Conservation (phyloP, 1,284 basidiomycete species). For the Ustilago esculenta region DNA sequence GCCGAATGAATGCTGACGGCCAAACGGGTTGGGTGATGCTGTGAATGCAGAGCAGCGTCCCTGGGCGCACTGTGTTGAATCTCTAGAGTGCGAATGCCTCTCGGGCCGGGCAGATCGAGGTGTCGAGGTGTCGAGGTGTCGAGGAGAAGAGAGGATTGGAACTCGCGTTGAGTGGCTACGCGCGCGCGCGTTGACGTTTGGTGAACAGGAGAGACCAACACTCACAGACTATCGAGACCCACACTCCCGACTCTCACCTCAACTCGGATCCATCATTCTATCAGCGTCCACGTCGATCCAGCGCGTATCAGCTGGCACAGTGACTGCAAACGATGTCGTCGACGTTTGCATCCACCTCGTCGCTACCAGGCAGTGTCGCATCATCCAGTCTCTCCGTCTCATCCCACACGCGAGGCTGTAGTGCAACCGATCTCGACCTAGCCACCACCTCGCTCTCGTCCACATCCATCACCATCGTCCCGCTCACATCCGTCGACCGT, state of each 20-base stretch:
- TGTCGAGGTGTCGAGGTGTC: no score
- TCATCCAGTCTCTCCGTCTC: slow-evolving; percentile 20
- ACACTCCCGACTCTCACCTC: no score
- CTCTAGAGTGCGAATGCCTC: no score
- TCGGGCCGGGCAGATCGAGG: no score
- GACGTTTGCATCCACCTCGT: slow-evolving; percentile 11
- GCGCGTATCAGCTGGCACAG: no score
- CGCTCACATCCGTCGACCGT: slow-evolving; percentile 57
- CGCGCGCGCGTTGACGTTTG: slow-evolving; percentile 9
- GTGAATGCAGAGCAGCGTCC: no score
- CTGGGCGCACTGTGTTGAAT: no score
- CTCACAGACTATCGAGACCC: no score
- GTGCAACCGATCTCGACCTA: slow-evolving; percentile 34
- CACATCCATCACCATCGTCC: slow-evolving; percentile 56
- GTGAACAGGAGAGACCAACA: no score
- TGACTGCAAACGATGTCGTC: no score
- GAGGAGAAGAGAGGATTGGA: background rate
- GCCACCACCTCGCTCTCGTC: slow-evolving; percentile 46
- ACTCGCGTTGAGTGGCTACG: slow-evolving; percentile 31
- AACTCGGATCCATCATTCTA: background rate
- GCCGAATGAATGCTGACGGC: slow-evolving; percentile 4
- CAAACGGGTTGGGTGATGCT: no score
- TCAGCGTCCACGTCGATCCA: no score
- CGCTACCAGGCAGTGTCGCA: slow-evolving; percentile 8
- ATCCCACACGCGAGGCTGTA: slow-evolving; percentile 16